Evolutionary conservation across 2,329 filamentous ascomycete species (phyloP).

Genomic region (Zopfia rhizophila): DNA sequence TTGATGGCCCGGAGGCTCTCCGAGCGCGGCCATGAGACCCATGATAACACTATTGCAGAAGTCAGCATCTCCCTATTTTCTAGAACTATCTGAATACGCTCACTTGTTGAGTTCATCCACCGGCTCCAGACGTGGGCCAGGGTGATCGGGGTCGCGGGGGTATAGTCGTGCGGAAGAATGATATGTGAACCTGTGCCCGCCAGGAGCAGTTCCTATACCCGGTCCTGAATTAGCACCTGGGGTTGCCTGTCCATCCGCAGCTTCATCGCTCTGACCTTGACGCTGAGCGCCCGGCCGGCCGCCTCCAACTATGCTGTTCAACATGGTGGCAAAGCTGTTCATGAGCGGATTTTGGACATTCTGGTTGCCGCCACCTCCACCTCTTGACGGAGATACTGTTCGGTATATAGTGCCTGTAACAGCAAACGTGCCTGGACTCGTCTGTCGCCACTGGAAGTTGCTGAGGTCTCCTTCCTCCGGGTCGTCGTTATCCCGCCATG

Average conservation of each 20-base stretch:
- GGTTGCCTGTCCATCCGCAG: neutral
- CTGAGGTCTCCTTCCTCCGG: constrained; percentile 62
- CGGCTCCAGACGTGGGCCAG: constrained; percentile 59
- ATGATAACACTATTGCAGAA: constrained; percentile 38
- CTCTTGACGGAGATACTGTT: constrained; percentile 37
- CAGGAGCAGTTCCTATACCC: constrained; percentile 17
- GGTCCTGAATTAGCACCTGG: constrained; percentile 15
- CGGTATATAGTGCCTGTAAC: constrained; percentile 48
- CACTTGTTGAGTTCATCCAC: constrained; percentile 62
- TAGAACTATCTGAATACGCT: constrained; percentile 28
- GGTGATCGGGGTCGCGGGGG: constrained; percentile 63
- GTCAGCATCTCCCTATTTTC: constrained; percentile 26
- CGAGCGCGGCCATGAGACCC: constrained; percentile 46
- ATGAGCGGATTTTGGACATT: constrained; percentile 41
- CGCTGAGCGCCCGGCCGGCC: constrained; percentile 31
- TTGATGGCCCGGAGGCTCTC: constrained; percentile 33
- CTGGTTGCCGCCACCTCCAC: constrained; percentile 22
- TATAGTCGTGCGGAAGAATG: constrained; percentile 51
- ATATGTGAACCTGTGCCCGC: constrained; percentile 42
- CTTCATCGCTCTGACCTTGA: constrained; percentile 27
- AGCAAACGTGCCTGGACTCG: constrained; percentile 47
- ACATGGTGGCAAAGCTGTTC: constrained; percentile 57
- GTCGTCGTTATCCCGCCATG: constrained; percentile 59
- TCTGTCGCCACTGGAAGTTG: constrained; percentile 55
- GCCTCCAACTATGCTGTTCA: constrained; percentile 56